These are phyloP conservation scores for Lumnitzera littorea DNA, from an alignment of 345 rosid species.

Conservation along the genomic window DNA sequence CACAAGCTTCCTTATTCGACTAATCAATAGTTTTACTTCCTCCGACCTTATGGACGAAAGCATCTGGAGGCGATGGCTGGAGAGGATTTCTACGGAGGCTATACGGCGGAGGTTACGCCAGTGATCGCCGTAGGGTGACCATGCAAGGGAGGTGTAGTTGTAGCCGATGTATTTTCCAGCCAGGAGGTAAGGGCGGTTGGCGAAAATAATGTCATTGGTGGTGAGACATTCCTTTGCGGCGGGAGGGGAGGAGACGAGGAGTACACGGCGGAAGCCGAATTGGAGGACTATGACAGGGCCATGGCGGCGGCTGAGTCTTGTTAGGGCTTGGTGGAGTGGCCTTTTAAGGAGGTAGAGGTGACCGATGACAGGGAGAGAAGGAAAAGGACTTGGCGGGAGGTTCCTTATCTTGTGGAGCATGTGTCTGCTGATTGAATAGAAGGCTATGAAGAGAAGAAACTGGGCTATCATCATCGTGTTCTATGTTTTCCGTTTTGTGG, in stretches of 20 bases:
- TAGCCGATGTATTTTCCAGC: constrained; percentile 13
- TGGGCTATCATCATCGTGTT: not conserved
- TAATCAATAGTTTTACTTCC: constrained; percentile 16
- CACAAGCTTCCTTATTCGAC: constrained; percentile 3
- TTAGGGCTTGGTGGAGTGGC: constrained; percentile 18
- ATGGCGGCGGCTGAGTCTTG: constrained; percentile 5
- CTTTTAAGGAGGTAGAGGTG: constrained; percentile 27
- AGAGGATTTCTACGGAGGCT: constrained; percentile 18
- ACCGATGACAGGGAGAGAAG: constrained; percentile 22
- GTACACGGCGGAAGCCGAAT: constrained; percentile 16
- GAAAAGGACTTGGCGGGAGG: constrained; percentile 31
- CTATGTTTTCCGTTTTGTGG: too few species aligned
- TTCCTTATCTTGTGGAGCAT: constrained; percentile 12
- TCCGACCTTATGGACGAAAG: constrained; percentile 12
- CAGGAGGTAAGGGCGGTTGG: constrained; percentile 21
- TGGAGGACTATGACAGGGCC: constrained; percentile 23
- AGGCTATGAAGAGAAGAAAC: constrained; percentile 6
- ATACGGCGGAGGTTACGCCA: constrained; percentile 21
- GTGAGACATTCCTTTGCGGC: constrained; percentile 20
- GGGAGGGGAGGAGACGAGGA: constrained; percentile 20
- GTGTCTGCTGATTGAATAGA: constrained; percentile 7
- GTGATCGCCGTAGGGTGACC: constrained; percentile 18
- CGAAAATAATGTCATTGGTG: constrained; percentile 23
- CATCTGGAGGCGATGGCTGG: constrained; percentile 13
- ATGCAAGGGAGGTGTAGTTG: constrained; percentile 18